Conservation (phyloP, 768 basidiomycete genomes). For the Russula abietina region DNA sequence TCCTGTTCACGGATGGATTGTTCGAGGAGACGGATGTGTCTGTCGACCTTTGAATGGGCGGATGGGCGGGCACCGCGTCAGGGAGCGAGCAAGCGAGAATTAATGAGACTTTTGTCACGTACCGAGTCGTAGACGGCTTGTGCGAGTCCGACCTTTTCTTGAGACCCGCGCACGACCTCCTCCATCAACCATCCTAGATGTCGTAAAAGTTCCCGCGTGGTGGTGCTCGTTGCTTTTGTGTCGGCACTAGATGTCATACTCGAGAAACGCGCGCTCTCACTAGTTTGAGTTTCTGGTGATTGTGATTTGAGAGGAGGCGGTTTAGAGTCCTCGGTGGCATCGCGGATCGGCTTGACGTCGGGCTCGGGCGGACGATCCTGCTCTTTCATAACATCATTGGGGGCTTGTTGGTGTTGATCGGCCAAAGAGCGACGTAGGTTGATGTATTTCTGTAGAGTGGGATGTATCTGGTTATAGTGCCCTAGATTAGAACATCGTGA, state of each 20-base stretch:
- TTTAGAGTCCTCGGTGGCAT: background rate
- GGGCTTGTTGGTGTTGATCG: background rate
- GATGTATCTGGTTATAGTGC: constrained; percentile 16
- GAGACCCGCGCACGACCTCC: constrained; percentile 22
- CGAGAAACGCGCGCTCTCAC: constrained; percentile 3
- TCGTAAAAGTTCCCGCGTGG: constrained; percentile 14
- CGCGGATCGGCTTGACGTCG: background rate
- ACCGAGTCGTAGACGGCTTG: constrained; percentile 25
- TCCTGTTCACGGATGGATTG: constrained; percentile 64
- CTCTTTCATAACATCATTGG: background rate
- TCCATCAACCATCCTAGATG: constrained; percentile 22
- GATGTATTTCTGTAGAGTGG: constrained; percentile 19
- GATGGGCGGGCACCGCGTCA: background rate
- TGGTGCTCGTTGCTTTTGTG: background rate
- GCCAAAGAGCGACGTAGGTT: constrained; percentile 11
- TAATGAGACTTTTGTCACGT: background rate
- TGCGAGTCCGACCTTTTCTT: constrained; percentile 25
- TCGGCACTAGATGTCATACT: background rate
- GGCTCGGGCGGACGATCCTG: background rate
- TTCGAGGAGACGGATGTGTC: constrained; percentile 73
- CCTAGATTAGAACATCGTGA: background rate
- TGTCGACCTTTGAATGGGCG: constrained; percentile 50
- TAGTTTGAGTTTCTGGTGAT: background rate
- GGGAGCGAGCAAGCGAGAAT: background rate
- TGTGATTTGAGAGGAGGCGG: background rate